Conservation (phyloP, 2,329 filamentous ascomycete genomes). For the Sclerotinia borealis region DNA sequence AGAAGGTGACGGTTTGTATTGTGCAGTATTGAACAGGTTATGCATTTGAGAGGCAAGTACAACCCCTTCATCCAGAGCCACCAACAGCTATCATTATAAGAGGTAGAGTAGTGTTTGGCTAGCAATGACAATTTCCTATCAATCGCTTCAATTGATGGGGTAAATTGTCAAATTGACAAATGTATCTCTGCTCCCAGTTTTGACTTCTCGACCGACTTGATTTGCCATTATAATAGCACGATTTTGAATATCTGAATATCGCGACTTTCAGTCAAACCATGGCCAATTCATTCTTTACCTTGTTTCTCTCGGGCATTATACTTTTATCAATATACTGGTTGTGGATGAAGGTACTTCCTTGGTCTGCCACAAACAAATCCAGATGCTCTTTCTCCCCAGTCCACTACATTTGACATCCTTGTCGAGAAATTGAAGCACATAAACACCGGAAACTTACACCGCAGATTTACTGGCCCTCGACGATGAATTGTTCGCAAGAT, state of each 20-base stretch:
- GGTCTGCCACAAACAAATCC: neutral
- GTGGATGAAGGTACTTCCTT: neutral
- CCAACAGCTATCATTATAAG: too few relatives aligned
- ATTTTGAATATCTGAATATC: neutral
- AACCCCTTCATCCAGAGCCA: too few relatives aligned
- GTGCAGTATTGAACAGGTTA: neutral
- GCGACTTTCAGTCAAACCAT: neutral
- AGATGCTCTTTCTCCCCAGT: conserved; percentile 1
- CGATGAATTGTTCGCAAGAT: conserved; percentile 4
- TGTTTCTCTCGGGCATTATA: neutral
- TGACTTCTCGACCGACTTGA: neutral
- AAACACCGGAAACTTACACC: neutral
- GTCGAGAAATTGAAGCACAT: neutral
- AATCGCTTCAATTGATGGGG: too few relatives aligned
- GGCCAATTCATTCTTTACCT: neutral
- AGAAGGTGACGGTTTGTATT: too few relatives aligned
- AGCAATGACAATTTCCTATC: too few relatives aligned
- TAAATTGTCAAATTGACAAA: too few relatives aligned
- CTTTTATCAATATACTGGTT: neutral
- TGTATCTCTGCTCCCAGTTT: neutral
- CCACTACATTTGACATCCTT: neutral
- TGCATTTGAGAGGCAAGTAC: neutral
- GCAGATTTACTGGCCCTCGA: conserved; percentile 7
- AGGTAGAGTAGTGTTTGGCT: too few relatives aligned
- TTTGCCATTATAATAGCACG: neutral